These are phyloP conservation scores for Tetrapisispora taiwanensis DNA, from an alignment of 805 yeast genomes.

Conservation along the genomic window DNA sequence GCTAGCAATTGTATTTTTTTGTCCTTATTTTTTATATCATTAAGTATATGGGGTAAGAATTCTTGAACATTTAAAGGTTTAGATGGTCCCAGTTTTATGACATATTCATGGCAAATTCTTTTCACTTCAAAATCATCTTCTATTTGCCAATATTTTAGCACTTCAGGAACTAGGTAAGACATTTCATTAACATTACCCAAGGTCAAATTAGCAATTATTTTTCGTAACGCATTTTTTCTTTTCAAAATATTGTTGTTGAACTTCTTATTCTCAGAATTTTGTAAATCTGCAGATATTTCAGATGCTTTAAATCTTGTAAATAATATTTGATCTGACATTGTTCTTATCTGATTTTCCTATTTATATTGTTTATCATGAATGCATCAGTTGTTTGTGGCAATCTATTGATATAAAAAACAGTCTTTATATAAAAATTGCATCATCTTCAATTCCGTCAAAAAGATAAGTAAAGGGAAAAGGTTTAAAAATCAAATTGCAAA, in stretches of 20 bases:
- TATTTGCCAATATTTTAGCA: constrained; percentile 41
- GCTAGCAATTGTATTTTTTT: constrained; percentile 51
- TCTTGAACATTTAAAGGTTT: constrained; percentile 47
- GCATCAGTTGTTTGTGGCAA: too few relatives aligned
- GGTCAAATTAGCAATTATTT: constrained; percentile 73
- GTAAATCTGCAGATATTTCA: constrained; percentile 28
- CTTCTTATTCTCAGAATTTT: constrained; percentile 32
- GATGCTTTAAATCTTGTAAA: constrained; percentile 26
- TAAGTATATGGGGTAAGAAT: constrained; percentile 44
- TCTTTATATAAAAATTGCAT: too few relatives aligned
- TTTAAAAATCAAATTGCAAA: too few relatives aligned
- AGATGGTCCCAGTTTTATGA: constrained; percentile 49
- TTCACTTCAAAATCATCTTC: constrained; percentile 60
- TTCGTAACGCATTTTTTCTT: constrained; percentile 47
- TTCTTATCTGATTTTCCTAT: neutral
- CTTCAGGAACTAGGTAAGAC: constrained; percentile 54
- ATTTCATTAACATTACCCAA: constrained; percentile 67
- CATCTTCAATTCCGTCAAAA: too few relatives aligned
- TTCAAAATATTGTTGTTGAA: constrained; percentile 28
- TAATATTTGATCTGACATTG: constrained; percentile 18
- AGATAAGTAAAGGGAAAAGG: neutral
- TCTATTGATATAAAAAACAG: neutral
- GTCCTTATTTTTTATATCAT: constrained; percentile 41
- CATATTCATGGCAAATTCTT: constrained; percentile 58
- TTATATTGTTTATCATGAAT: too few relatives aligned